Evolutionary conservation across 257 asterid genomes (phyloP).

Genomic region (Craterostigma plantagineum): DNA sequence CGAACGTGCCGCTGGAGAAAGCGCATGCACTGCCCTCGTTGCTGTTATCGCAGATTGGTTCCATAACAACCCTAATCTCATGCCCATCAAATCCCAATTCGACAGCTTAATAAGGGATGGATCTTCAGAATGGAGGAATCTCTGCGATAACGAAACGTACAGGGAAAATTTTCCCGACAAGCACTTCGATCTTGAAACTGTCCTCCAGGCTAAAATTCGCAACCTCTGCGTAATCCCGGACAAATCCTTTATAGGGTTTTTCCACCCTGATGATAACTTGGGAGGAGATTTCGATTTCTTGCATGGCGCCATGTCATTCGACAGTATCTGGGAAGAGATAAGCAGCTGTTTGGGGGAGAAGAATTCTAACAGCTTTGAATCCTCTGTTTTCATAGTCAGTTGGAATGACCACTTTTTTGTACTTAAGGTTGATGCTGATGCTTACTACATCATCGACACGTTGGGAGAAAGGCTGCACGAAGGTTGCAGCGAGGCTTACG

Average conservation of each 20-base stretch:
- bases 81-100: constrained; percentile 89
- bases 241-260: constrained; percentile 81
- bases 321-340: constrained; percentile 85
- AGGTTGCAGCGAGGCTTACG: constrained; percentile 87
- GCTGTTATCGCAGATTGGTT: constrained; percentile 93
- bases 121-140: constrained; percentile 87
- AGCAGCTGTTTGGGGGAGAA: constrained; percentile 20
- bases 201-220: constrained; percentile 59
- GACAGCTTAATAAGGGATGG: constrained; percentile 78
- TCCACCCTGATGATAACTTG: constrained; percentile 56
- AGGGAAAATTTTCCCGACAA: constrained; percentile 59
- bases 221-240: constrained; percentile 41
- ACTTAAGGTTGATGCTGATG: constrained; percentile 60
- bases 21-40: constrained; percentile 93
- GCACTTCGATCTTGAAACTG: constrained; percentile 91
- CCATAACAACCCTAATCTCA: constrained; percentile 40
- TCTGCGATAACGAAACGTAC: constrained; percentile 53
- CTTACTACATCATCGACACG: constrained; percentile 76
- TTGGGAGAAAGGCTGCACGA: constrained; percentile 83
- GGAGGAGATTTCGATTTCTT: constrained; percentile 61
- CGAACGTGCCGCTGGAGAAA: constrained; percentile 90
- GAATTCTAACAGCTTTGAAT: no score
- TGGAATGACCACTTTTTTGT: constrained; percentile 96
- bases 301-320: constrained; percentile 91
- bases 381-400: constrained; percentile 73